These are phyloP conservation scores for Canna indica DNA, from an alignment of 176 grass and related monocot genomes.

Conservation along the genomic window DNA sequence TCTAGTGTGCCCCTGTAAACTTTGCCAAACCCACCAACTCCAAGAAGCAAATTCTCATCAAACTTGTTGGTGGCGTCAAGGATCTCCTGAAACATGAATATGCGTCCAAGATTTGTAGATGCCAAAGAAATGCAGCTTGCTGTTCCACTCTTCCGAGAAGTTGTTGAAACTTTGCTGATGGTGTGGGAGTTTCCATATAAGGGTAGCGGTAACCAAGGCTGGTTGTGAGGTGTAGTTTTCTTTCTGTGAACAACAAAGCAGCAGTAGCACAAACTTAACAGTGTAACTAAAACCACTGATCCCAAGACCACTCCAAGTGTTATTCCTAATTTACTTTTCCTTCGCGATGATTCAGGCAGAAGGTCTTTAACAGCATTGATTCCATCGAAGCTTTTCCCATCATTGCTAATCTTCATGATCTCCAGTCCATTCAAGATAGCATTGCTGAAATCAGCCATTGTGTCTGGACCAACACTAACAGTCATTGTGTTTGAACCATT, in stretches of 20 bases:
- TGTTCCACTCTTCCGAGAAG: slow-evolving; percentile 12
- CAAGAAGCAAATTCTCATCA: slow-evolving; percentile 9
- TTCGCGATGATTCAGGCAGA: neutral
- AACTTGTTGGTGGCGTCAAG: slow-evolving; percentile 10
- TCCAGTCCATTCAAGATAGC: slow-evolving; percentile 13
- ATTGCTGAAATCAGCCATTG: slow-evolving; percentile 7
- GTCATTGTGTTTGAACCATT: neutral
- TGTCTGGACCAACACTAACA: slow-evolving; percentile 7
- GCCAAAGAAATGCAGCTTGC: slow-evolving; percentile 14
- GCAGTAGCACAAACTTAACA: neutral
- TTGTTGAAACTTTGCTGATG: slow-evolving; percentile 9
- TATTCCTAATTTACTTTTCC: neutral
- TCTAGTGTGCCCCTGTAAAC: slow-evolving; percentile 7
- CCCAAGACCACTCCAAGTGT: neutral
- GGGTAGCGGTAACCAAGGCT: slow-evolving; percentile 1
- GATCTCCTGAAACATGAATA: slow-evolving; percentile 16
- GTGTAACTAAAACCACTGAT: neutral
- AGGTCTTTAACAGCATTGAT: neutral
- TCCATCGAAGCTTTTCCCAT: slow-evolving; percentile 2
- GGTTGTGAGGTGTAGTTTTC: neutral
- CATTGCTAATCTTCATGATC: slow-evolving; percentile 15
- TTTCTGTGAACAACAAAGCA: neutral
- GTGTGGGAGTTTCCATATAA: slow-evolving; percentile 10
- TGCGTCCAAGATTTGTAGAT: neutral
- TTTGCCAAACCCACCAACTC: slow-evolving; percentile 12